Percentiles rank a stretch among this genome's conserved stretches.
phyloP scores from a whole-genome alignment of 1,284 basidiomycete genomes.

The Ceratobasidium sp. region DNA sequence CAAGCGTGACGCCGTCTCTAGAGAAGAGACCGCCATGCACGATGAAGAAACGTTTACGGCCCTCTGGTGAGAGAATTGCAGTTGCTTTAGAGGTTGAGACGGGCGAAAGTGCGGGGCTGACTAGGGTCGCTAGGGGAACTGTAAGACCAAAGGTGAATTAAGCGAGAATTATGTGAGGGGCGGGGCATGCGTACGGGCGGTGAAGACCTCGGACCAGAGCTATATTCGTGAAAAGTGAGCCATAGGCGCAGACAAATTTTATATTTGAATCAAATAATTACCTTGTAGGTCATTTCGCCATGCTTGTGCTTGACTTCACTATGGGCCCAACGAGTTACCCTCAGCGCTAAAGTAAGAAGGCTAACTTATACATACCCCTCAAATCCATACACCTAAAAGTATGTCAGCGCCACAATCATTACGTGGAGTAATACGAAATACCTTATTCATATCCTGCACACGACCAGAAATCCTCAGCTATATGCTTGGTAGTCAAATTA shows the following conservation, averaged over 20 bases:
- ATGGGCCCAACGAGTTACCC: not conserved
- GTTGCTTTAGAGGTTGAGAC: constrained; percentile 58
- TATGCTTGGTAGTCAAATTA: too few species aligned
- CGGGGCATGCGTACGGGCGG: constrained; percentile 72
- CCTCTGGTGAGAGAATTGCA: constrained; percentile 85
- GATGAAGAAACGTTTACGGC: constrained; percentile 92
- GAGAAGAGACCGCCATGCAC: constrained; percentile 98
- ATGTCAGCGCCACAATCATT: not conserved
- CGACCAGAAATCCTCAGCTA: not conserved
- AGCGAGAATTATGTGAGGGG: not conserved
- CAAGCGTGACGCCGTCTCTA: constrained; percentile 92
- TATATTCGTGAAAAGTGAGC: constrained; percentile 57
- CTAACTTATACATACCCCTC: constrained; percentile 69
- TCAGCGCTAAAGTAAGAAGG: not conserved
- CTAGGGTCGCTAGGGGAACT: constrained; percentile 93
- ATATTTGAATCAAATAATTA: constrained; percentile 51
- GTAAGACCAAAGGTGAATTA: constrained; percentile 28
- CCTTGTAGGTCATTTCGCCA: constrained; percentile 91
- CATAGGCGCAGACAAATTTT: not conserved
- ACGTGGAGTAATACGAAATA: constrained; percentile 7
- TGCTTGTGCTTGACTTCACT: constrained; percentile 93
- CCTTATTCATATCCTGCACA: constrained; percentile 73
- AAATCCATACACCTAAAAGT: constrained; percentile 85
- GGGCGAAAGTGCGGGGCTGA: constrained; percentile 61
- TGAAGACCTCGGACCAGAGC: constrained; percentile 94